Evolutionary conservation across 2,329 filamentous ascomycete genomes (phyloP).

Genomic region (Venturia nashicola): DNA sequence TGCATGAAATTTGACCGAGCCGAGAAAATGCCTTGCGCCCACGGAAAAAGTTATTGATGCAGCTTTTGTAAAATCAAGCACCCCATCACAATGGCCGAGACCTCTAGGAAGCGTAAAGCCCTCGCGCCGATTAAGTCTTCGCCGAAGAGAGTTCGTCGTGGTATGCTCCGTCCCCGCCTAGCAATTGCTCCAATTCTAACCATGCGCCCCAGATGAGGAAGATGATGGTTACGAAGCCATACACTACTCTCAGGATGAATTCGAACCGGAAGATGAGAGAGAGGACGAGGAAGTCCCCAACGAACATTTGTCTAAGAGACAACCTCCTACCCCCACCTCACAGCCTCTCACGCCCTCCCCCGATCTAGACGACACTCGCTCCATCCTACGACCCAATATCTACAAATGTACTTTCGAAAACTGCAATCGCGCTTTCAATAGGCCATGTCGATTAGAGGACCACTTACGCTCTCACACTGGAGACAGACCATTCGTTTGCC

Average conservation of each 20-base stretch:
- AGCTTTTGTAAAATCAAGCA: background rate
- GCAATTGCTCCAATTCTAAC: background rate
- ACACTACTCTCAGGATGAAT: background rate
- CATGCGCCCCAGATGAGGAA: background rate
- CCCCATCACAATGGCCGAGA: background rate
- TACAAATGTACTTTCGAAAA: constrained; percentile 61
- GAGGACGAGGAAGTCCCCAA: background rate
- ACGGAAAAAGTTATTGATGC: background rate
- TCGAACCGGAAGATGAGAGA: background rate
- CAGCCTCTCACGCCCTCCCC: background rate
- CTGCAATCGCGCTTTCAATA: constrained; percentile 77
- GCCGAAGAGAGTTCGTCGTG: constrained; percentile 18
- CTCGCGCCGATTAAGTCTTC: constrained; percentile 10
- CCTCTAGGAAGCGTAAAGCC: background rate
- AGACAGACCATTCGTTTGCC: constrained; percentile 67
- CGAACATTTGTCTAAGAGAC: background rate
- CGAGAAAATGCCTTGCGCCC: background rate
- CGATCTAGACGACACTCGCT: background rate
- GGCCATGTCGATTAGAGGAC: constrained; percentile 65
- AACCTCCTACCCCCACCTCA: background rate
- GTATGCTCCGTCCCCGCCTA: background rate
- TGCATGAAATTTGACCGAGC: background rate
- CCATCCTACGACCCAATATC: constrained; percentile 56
- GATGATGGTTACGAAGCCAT: background rate
- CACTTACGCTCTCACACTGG: constrained; percentile 80